A percentile compares a stretch with the other conserved stretches of the same genome.
Evolutionary conservation across 2,329 filamentous ascomycete species (phyloP).

Genomic region (Stachybotrys chlorohalonatus): DNA sequence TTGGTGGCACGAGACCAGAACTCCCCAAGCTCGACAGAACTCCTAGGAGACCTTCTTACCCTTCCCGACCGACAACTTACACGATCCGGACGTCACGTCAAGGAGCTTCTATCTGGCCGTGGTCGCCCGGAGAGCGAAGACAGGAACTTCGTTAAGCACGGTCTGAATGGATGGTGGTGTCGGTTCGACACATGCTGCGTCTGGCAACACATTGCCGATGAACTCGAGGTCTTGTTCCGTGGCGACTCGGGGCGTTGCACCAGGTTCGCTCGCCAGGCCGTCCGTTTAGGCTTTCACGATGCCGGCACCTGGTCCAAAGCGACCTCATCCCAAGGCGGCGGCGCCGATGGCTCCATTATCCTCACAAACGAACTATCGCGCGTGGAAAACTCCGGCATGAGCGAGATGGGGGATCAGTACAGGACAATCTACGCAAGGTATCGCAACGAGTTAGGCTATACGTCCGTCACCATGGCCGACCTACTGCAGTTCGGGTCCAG

Average conservation of each 20-base stretch:
- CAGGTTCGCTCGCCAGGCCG: constrained; percentile 25
- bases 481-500: constrained; percentile 38
- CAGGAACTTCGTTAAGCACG: constrained; percentile 8
- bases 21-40: constrained; percentile 23
- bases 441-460: constrained; percentile 5
- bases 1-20: constrained; percentile 6
- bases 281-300: constrained; percentile 35
- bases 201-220: constrained; percentile 26
- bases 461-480: constrained; percentile 37
- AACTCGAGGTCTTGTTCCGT: constrained; percentile 21
- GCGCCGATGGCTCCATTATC: constrained; percentile 33
- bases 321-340: constrained; percentile 18
- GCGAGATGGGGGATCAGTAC: constrained; percentile 26
- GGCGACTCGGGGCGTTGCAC: constrained; percentile 25
- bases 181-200: constrained; percentile 26
- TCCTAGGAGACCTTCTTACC: constrained; percentile 24
- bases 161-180: constrained; percentile 7
- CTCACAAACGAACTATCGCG: constrained; percentile 21
- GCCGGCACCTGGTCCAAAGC: constrained; percentile 28
- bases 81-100: constrained; percentile 19
- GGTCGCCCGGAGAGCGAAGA: constrained; percentile 5
- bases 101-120: constrained; percentile 18
- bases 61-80: constrained; percentile 17
- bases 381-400: constrained; percentile 34
- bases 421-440: constrained; percentile 27